These are phyloP conservation scores for Tuber magnatum DNA, from an alignment of 495 filamentous ascomycete genomes.

Conservation along the genomic window DNA sequence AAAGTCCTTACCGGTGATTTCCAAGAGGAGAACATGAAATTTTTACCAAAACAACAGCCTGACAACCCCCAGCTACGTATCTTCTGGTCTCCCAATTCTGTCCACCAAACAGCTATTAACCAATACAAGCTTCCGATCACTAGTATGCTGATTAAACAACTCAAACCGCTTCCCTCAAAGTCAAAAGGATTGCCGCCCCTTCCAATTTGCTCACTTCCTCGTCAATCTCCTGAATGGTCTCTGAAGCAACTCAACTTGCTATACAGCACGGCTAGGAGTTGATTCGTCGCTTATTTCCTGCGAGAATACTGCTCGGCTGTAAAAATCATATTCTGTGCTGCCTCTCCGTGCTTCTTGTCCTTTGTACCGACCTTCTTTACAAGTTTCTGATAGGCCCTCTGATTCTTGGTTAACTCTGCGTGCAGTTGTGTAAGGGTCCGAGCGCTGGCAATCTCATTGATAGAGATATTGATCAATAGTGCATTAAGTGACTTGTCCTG, in stretches of 20 bases:
- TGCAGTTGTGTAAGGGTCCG: background rate
- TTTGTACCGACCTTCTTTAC: background rate
- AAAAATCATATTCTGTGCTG: background rate
- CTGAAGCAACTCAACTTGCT: background rate
- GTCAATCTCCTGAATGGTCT: background rate
- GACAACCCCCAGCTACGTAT: background rate
- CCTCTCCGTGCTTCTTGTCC: background rate
- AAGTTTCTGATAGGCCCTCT: background rate
- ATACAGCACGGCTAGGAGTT: background rate
- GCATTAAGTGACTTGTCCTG: too few species aligned
- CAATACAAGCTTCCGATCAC: background rate
- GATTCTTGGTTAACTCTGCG: background rate
- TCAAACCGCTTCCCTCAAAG: background rate
- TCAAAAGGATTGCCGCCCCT: background rate
- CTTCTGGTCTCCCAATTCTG: background rate
- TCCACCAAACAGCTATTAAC: background rate
- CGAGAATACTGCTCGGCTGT: background rate
- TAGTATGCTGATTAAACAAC: background rate
- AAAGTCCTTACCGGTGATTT: background rate
- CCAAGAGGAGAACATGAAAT: background rate
- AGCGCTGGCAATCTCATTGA: background rate
- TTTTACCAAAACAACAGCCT: background rate
- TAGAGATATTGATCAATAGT: background rate
- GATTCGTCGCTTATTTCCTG: background rate
- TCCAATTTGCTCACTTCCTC: background rate